Conservation (phyloP, 441 rosid genomes). For the Populus hybrid region DNA sequence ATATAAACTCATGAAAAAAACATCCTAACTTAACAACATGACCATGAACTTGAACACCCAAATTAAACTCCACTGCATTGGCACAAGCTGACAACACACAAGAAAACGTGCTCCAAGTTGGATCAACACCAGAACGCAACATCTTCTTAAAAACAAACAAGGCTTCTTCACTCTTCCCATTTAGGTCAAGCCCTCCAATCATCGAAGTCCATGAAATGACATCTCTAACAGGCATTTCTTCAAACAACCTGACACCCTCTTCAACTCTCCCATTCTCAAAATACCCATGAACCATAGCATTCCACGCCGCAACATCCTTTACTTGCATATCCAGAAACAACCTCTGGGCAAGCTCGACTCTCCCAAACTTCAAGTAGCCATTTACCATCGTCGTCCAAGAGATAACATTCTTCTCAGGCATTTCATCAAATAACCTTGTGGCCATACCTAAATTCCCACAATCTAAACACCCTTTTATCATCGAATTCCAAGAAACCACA, state of each 20-base stretch:
- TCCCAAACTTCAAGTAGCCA: slow-evolving; percentile 54
- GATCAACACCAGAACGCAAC: slow-evolving; percentile 39
- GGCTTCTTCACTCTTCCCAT: slow-evolving; percentile 56
- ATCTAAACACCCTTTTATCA: slow-evolving; percentile 62
- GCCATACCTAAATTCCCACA: slow-evolving; percentile 56
- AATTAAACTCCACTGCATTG: slow-evolving; percentile 34
- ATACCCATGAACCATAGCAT: slow-evolving; percentile 81
- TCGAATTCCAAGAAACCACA: slow-evolving; percentile 69
- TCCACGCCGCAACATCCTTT: slow-evolving; percentile 72
- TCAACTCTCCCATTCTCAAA: slow-evolving; percentile 41
- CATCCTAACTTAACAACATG: slow-evolving; percentile 36
- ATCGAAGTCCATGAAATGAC: slow-evolving; percentile 81
- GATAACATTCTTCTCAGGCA: slow-evolving; percentile 65
- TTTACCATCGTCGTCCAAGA: slow-evolving; percentile 73
- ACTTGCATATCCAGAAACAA: slow-evolving; percentile 50
- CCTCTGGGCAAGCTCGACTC: slow-evolving; percentile 45
- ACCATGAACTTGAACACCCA: slow-evolving; percentile 61
- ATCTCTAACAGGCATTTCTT: slow-evolving; percentile 44
- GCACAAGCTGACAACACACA: slow-evolving; percentile 56
- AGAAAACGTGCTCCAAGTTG: slow-evolving; percentile 59
- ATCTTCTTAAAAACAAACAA: slow-evolving; percentile 49
- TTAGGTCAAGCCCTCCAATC: slow-evolving; percentile 66
- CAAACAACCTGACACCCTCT: slow-evolving; percentile 54
- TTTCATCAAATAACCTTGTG: slow-evolving; percentile 58
- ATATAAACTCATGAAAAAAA: slow-evolving; percentile 38